phyloP scores from a whole-genome alignment of 768 basidiomycete genomes.

The Obba rivulosa region DNA sequence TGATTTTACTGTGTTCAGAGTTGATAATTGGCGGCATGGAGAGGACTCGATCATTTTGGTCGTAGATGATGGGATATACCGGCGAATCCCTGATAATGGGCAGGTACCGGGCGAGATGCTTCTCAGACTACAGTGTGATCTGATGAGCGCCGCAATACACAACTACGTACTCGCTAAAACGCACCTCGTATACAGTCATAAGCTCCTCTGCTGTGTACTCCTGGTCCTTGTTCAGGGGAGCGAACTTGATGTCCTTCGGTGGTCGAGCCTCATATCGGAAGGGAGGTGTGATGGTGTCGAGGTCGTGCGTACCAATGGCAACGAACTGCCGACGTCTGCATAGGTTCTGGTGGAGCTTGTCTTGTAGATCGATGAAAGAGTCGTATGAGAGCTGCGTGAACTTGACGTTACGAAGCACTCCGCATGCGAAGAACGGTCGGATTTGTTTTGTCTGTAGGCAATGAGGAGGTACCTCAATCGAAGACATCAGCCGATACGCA shows the following conservation, averaged over 20 bases:
- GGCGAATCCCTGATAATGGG: conserved; percentile 92
- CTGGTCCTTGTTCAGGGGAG: conserved; percentile 75
- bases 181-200: conserved; percentile 91
- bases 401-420: conserved; percentile 82
- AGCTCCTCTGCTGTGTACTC: conserved; percentile 84
- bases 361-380: conserved; percentile 98
- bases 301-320: conserved; percentile 95
- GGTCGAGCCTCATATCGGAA: conserved; percentile 82
- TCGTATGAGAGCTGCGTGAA: conserved; percentile 88
- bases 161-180: conserved; percentile 11
- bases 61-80: conserved; percentile 97
- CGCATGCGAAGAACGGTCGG: conserved; percentile 88
- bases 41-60: conserved; percentile 77
- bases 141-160: neutral
- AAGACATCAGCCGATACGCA: conserved; percentile 29
- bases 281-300: conserved; percentile 82
- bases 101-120: conserved; percentile 84
- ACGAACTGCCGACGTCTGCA: conserved; percentile 87
- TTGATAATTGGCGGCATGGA: conserved; percentile 99
- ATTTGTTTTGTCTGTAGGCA: conserved; percentile 65
- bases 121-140: conserved; percentile 61
- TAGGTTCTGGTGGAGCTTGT: conserved; percentile 96
- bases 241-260: conserved; percentile 89
- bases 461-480: neutral
- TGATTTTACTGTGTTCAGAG: conserved; percentile 96